A percentile compares a stretch with the other conserved stretches of the same genome.
These are phyloP conservation scores for Dendrobium nobile DNA, from an alignment of 106 monocot genomes.

Conservation along the genomic window DNA sequence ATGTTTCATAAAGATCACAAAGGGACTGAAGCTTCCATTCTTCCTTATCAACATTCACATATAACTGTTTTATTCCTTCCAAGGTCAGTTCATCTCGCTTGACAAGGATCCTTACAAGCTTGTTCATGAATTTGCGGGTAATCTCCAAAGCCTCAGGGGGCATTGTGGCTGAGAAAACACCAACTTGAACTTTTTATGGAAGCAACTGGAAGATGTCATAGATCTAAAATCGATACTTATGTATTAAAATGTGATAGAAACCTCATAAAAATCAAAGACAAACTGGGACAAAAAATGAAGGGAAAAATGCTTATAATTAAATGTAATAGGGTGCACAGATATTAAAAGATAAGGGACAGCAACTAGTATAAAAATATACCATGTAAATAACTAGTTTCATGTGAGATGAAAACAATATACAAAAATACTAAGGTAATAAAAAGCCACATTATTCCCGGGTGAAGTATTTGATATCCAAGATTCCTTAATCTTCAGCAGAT, in stretches of 20 bases:
- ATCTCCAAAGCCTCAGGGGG: conserved; percentile 32
- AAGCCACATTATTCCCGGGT: background rate
- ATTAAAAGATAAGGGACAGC: background rate
- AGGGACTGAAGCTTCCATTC: conserved; percentile 20
- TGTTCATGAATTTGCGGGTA: conserved; percentile 49
- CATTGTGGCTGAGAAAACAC: conserved; percentile 41
- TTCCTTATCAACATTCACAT: conserved; percentile 15
- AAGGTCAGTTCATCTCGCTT: too few relatives aligned
- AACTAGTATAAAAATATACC: too few relatives aligned
- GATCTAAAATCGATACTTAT: conserved; percentile 12
- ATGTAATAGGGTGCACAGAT: background rate
- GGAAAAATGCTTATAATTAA: background rate
- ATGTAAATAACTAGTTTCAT: too few relatives aligned
- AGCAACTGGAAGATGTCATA: conserved; percentile 54
- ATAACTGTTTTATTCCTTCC: conserved; percentile 34
- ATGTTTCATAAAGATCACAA: conserved; percentile 26
- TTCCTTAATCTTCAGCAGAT: background rate
- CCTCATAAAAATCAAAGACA: too few relatives aligned
- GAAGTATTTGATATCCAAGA: background rate
- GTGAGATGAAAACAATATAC: background rate
- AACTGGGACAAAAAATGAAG: too few relatives aligned
- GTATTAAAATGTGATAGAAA: too few relatives aligned
- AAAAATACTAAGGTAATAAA: background rate
- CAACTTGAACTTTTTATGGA: conserved; percentile 36
- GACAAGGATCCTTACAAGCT: conserved; percentile 38